Percentiles rank a stretch among this genome's conserved stretches.
These are phyloP conservation scores for Dryas alaskensis DNA, from an alignment of 306 rosid genomes.

Conservation along the genomic window DNA sequence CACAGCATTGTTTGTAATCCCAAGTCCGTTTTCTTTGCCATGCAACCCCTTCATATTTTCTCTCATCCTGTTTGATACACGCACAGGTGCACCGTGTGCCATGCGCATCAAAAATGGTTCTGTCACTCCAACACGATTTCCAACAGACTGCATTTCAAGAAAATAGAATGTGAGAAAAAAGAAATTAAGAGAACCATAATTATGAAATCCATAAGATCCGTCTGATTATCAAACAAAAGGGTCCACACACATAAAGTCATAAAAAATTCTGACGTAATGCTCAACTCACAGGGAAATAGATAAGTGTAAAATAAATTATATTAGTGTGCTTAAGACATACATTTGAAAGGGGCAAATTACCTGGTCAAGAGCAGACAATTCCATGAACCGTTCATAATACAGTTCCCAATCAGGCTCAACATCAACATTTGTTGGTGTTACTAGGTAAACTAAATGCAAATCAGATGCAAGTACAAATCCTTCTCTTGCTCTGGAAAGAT, in stretches of 20 bases:
- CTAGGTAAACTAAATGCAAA: conserved; percentile 88
- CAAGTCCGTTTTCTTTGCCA: conserved; percentile 44
- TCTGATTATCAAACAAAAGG: conserved; percentile 7
- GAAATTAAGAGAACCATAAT: conserved; percentile 18
- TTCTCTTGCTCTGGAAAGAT: conserved; percentile 97
- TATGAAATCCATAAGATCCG: conserved; percentile 5
- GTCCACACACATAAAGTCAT: conserved; percentile 10
- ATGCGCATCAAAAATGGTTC: conserved; percentile 92
- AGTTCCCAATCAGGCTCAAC: conserved; percentile 96
- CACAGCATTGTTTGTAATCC: conserved; percentile 31
- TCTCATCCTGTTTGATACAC: conserved; percentile 51
- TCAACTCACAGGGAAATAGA: background rate
- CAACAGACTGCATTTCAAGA: conserved; percentile 72
- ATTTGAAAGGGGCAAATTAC: conserved; percentile 32
- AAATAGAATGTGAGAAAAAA: conserved; percentile 19
- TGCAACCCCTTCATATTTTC: conserved; percentile 38
- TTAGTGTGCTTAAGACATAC: background rate
- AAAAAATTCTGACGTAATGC: background rate
- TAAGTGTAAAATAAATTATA: background rate
- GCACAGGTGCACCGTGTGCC: conserved; percentile 94
- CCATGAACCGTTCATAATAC: conserved; percentile 76
- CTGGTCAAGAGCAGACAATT: conserved; percentile 83
- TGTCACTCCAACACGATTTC: conserved; percentile 84
- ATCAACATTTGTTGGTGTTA: conserved; percentile 88
- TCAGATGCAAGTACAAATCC: conserved; percentile 99